Evolutionary conservation across 78 protist species (phyloP).

Genomic region (Dictyostelium brefeldianum): DNA sequence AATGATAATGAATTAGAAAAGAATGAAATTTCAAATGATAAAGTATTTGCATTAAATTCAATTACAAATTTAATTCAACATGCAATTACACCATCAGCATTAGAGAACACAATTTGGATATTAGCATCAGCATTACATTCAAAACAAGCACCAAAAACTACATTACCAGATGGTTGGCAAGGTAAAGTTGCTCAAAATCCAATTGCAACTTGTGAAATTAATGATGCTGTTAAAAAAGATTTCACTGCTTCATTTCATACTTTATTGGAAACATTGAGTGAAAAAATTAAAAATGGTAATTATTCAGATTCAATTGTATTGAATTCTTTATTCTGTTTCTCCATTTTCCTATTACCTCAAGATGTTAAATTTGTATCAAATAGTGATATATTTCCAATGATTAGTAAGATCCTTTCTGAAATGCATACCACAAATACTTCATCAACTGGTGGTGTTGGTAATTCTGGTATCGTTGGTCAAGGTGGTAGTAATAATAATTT

Average conservation of each 20-base stretch:
- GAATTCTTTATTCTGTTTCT: slow-evolving; percentile 60
- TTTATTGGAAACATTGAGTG: slow-evolving; percentile 29
- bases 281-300: slow-evolving; percentile 41
- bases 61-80: slow-evolving; percentile 21
- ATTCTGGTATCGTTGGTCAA: neutral
- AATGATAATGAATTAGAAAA: neutral
- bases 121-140: slow-evolving; percentile 32
- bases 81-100: slow-evolving; percentile 19
- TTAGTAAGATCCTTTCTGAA: slow-evolving; percentile 50
- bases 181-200: slow-evolving; percentile 66
- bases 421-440: slow-evolving; percentile 16
- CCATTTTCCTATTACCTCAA: slow-evolving; percentile 53
- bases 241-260: slow-evolving; percentile 31
- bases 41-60: slow-evolving; percentile 34
- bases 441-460: neutral
- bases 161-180: slow-evolving; percentile 68
- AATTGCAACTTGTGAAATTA: neutral
- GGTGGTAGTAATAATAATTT: neutral
- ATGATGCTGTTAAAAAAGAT: neutral
- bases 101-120: slow-evolving; percentile 61
- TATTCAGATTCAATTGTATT: slow-evolving; percentile 41
- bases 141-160: slow-evolving; percentile 52
- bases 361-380: slow-evolving; percentile 53
- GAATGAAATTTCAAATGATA: neutral
- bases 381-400: slow-evolving; percentile 70